Evolutionary conservation across 148 eudicot species (phyloP).

Genomic region (Vaccinium myrtillus): DNA sequence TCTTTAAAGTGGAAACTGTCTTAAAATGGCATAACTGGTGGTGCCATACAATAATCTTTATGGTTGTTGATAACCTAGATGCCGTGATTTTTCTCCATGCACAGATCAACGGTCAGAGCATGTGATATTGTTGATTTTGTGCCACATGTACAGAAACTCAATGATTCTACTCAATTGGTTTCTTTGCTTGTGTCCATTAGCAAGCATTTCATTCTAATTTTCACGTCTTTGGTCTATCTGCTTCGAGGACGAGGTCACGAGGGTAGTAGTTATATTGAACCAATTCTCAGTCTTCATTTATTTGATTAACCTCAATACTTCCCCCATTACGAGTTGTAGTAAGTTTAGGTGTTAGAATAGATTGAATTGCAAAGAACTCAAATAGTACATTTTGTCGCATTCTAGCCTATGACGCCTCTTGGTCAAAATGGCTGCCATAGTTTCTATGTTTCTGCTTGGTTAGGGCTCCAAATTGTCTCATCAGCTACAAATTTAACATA

Average conservation of each 20-base stretch:
- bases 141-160: background rate
- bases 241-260: background rate
- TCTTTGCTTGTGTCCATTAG: background rate
- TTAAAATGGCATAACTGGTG: background rate
- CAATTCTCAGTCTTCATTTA: background rate
- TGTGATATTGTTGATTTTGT: background rate
- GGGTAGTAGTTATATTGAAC: background rate
- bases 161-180: background rate
- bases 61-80: background rate
- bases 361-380: background rate
- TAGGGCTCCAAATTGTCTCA: background rate
- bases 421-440: background rate
- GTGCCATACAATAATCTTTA: background rate
- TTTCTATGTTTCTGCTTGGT: background rate
- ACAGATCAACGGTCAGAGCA: background rate
- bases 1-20: constrained; percentile 3
- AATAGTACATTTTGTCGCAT: background rate
- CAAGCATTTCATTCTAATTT: background rate
- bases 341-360: background rate
- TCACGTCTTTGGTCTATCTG: background rate
- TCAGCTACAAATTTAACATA: background rate
- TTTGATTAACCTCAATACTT: background rate
- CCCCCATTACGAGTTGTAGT: background rate
- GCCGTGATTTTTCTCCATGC: background rate
- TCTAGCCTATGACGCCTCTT: background rate